Conservation (phyloP, 257 asterid genomes). For the Perilla frutescens region DNA sequence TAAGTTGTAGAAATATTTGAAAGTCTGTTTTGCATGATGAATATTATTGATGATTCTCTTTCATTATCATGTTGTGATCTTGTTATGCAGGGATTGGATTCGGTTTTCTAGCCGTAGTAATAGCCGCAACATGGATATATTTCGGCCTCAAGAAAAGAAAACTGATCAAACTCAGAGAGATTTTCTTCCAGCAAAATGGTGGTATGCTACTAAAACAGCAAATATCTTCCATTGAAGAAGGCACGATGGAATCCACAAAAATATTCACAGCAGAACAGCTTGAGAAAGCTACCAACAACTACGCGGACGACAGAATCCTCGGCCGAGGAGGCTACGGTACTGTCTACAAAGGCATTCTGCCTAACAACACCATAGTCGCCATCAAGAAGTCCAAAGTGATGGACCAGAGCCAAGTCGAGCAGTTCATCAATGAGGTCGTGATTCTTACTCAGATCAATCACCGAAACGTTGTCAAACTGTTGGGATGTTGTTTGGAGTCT, state of each 20-base stretch:
- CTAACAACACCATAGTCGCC: slow-evolving; percentile 61
- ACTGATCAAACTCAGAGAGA: slow-evolving; percentile 51
- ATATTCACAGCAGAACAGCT: slow-evolving; percentile 68
- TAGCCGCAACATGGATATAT: slow-evolving; percentile 58
- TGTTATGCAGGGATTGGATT: slow-evolving; percentile 63
- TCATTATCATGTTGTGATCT: neutral
- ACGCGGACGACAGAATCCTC: slow-evolving; percentile 61
- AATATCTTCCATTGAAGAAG: slow-evolving; percentile 54
- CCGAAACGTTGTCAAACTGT: slow-evolving; percentile 69
- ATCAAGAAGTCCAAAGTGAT: slow-evolving; percentile 66
- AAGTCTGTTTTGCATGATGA: no score
- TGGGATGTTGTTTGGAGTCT: slow-evolving; percentile 78
- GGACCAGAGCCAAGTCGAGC: slow-evolving; percentile 69
- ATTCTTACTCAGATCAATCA: slow-evolving; percentile 81
- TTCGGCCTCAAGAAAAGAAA: slow-evolving; percentile 58
- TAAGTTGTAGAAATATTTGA: no score
- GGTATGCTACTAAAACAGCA: slow-evolving; percentile 65
- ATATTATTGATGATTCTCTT: no score
- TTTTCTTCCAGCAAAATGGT: slow-evolving; percentile 80
- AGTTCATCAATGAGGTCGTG: slow-evolving; percentile 76
- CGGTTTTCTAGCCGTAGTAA: slow-evolving; percentile 59
- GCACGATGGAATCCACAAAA: slow-evolving; percentile 54
- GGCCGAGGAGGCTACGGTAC: slow-evolving; percentile 81
- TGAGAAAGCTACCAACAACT: slow-evolving; percentile 61
- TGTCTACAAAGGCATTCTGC: slow-evolving; percentile 70